phyloP scores from a whole-genome alignment of 2,329 filamentous ascomycete species.

The Talaromyces sp. region DNA sequence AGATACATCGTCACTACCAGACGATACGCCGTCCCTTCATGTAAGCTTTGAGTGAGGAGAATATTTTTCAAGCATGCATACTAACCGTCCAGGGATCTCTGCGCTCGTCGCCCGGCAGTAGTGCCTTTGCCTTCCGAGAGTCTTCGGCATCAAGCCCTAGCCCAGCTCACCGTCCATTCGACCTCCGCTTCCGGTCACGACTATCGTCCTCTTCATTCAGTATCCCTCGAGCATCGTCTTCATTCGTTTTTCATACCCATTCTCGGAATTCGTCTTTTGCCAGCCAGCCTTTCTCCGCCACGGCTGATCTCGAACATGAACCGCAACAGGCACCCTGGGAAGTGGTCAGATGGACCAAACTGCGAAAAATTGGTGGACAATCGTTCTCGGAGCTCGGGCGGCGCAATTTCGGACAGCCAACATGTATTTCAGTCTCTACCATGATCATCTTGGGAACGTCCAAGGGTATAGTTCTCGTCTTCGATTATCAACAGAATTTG shows the following conservation, averaged over 20 bases:
- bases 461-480: constrained; percentile 89
- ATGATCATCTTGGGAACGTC: constrained; percentile 87
- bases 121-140: constrained; percentile 63
- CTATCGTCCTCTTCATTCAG: constrained; percentile 59
- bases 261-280: constrained; percentile 75
- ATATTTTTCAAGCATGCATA: not conserved
- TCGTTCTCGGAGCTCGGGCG: constrained; percentile 88
- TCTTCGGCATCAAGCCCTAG: constrained; percentile 68
- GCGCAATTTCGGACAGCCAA: constrained; percentile 86
- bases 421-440: constrained; percentile 81
- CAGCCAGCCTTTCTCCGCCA: constrained; percentile 56
- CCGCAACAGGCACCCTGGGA: constrained; percentile 84
- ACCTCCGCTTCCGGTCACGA: constrained; percentile 86
- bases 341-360: constrained; percentile 89
- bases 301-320: constrained; percentile 60
- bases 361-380: constrained; percentile 83
- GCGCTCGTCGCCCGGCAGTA: constrained; percentile 64
- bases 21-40: constrained; percentile 79
- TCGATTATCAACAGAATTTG: constrained; percentile 94
- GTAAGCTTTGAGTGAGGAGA: constrained; percentile 45
- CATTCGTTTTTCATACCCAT: constrained; percentile 68
- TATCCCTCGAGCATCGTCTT: constrained; percentile 67
- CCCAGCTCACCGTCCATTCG: constrained; percentile 85
- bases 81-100: constrained; percentile 44
- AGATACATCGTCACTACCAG: constrained; percentile 71